Percentiles rank a stretch among this genome's conserved stretches.
These are phyloP conservation scores for Eimeria maxima DNA, from an alignment of 169 alveolate species.

Conservation along the genomic window DNA sequence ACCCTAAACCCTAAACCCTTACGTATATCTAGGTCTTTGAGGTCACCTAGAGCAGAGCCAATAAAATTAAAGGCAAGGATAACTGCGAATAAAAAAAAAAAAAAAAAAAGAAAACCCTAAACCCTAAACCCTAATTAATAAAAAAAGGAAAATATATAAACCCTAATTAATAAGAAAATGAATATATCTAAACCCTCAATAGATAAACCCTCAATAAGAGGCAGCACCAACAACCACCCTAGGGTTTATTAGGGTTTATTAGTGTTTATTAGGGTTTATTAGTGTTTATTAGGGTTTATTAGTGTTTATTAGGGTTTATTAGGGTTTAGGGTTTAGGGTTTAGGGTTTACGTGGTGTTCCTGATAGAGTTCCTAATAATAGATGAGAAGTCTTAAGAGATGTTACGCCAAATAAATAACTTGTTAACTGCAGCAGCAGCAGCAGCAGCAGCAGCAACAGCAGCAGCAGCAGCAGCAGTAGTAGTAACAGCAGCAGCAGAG, in stretches of 20 bases:
- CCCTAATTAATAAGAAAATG: too few relatives aligned
- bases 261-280: too few relatives aligned
- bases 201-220: too few relatives aligned
- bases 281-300: too few relatives aligned
- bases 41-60: conserved; percentile 54
- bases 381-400: conserved; percentile 42
- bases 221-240: too few relatives aligned
- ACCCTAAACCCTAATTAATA: too few relatives aligned
- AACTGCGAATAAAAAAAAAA: neutral
- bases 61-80: conserved; percentile 56
- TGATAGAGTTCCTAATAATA: conserved; percentile 65
- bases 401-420: conserved; percentile 78
- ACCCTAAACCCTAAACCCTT: neutral
- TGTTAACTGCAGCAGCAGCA: conserved; percentile 61
- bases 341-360: conserved; percentile 65
- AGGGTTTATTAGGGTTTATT: too few relatives aligned
- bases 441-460: conserved; percentile 25
- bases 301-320: neutral
- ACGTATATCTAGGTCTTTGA: conserved; percentile 35
- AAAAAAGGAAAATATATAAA: too few relatives aligned
- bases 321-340: conserved; percentile 3
- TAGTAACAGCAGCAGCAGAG: neutral
- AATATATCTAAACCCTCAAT: too few relatives aligned
- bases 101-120: neutral
- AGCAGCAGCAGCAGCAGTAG: neutral